A percentile compares a stretch with the other conserved stretches of the same genome.
phyloP scores from a whole-genome alignment of 2,329 filamentous ascomycete genomes.

The Simplicillium sp. region DNA sequence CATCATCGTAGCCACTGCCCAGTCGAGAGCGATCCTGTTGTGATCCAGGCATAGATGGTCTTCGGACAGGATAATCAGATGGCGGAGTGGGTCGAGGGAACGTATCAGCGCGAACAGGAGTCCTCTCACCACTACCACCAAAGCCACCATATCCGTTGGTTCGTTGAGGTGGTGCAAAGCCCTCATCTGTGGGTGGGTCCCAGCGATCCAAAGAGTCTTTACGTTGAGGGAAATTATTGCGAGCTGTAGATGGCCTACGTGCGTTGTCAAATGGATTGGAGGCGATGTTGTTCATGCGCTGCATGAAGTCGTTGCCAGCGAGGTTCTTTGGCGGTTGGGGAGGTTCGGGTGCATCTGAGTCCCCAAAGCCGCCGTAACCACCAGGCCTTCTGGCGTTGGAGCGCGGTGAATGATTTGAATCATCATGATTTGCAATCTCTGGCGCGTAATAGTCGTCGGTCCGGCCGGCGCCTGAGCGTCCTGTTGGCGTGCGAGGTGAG shows the following conservation, averaged over 20 bases:
- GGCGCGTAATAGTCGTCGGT: slow-evolving; percentile 36
- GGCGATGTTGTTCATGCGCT: slow-evolving; percentile 55
- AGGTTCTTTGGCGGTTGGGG: slow-evolving; percentile 40
- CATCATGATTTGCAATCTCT: slow-evolving; percentile 31
- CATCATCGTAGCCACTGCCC: slow-evolving; percentile 14
- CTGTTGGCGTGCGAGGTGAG: slow-evolving; percentile 52
- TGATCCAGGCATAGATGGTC: slow-evolving; percentile 37
- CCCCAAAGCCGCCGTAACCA: slow-evolving; percentile 39
- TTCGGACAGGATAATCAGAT: slow-evolving; percentile 28
- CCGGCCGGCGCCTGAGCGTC: slow-evolving; percentile 29
- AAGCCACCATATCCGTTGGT: slow-evolving; percentile 5
- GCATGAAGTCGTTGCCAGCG: slow-evolving; percentile 31
- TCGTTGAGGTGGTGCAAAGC: slow-evolving; percentile 1
- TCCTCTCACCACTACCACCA: neutral
- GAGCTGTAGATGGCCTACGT: slow-evolving; percentile 22
- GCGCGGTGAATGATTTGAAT: slow-evolving; percentile 26
- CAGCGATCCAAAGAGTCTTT: slow-evolving; percentile 16
- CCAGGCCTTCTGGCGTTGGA: slow-evolving; percentile 29
- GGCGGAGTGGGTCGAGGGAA: slow-evolving; percentile 34
- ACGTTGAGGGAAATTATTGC: slow-evolving; percentile 23
- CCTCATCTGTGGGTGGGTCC: slow-evolving; percentile 11
- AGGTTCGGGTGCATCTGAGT: slow-evolving; percentile 24
- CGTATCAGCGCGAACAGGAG: slow-evolving; percentile 34
- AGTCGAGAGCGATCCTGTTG: slow-evolving; percentile 27
- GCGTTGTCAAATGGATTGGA: slow-evolving; percentile 55